Conservation (phyloP, 2,329 filamentous ascomycete genomes). For the Alternaria longipes region DNA sequence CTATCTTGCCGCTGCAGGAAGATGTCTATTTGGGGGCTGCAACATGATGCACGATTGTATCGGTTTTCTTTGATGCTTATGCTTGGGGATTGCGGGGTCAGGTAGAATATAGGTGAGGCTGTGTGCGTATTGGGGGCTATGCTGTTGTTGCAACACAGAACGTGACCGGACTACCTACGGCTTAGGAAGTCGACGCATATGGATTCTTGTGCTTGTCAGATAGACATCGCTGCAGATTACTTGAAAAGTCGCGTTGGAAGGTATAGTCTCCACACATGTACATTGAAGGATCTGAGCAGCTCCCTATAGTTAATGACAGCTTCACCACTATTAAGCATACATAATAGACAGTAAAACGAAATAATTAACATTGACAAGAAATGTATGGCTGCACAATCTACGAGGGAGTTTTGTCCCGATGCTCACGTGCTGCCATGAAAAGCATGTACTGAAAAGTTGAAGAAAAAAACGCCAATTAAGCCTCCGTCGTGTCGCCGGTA, state of each 20-base stretch:
- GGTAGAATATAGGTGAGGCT: slow-evolving; percentile 2
- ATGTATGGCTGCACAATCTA: slow-evolving; percentile 29
- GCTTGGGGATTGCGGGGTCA: slow-evolving; percentile 8
- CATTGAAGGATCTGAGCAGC: neutral
- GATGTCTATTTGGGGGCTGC: slow-evolving; percentile 22
- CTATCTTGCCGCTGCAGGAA: slow-evolving; percentile 15
- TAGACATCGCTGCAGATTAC: neutral
- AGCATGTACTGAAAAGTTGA: slow-evolving; percentile 5
- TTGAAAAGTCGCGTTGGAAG: neutral
- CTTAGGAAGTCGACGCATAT: neutral
- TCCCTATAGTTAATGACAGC: neutral
- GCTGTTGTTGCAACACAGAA: slow-evolving; percentile 1
- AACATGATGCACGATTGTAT: slow-evolving; percentile 5
- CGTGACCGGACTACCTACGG: neutral
- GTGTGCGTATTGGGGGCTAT: slow-evolving; percentile 8
- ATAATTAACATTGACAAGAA: slow-evolving; percentile 26
- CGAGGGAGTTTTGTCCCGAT: neutral
- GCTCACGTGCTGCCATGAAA: slow-evolving; percentile 7
- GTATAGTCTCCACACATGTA: neutral
- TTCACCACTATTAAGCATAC: neutral
- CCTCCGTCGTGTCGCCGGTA: neutral
- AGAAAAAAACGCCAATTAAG: slow-evolving; percentile 6
- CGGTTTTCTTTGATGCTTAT: slow-evolving; percentile 6
- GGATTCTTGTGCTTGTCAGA: neutral
- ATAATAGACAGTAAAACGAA: neutral